Percentiles rank a stretch among this genome's conserved stretches.
phyloP scores from a whole-genome alignment of 2,329 filamentous ascomycete species.

The Colletotrichum higginsianum region DNA sequence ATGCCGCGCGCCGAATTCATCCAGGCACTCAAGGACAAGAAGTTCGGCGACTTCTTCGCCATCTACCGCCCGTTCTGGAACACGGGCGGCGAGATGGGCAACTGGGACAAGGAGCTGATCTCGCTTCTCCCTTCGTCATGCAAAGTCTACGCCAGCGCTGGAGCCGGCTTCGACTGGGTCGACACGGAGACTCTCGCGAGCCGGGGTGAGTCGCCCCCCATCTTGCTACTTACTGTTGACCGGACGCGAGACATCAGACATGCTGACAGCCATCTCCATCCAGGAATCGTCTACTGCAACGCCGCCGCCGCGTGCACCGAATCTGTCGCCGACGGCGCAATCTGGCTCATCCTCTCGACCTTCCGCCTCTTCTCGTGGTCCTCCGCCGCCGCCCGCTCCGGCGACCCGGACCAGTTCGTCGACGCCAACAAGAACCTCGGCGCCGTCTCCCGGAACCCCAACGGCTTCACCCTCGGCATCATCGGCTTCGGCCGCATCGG shows the following conservation, averaged over 20 bases:
- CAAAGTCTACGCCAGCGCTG: conserved; percentile 38
- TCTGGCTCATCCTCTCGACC: conserved; percentile 38
- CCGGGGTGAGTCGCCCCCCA: conserved; percentile 17
- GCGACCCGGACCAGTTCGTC: conserved; percentile 39
- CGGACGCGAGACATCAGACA: too few relatives aligned
- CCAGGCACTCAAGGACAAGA: conserved; percentile 34
- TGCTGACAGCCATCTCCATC: neutral
- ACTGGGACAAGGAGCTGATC: conserved; percentile 39
- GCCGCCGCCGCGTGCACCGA: conserved; percentile 37
- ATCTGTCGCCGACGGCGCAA: conserved; percentile 41
- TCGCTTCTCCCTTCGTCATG: conserved; percentile 38
- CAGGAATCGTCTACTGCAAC: conserved; percentile 38
- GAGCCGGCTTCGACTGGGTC: conserved; percentile 39
- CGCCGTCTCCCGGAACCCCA: conserved; percentile 35
- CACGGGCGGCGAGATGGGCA: conserved; percentile 41
- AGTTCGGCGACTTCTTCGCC: conserved; percentile 40
- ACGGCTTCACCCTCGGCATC: conserved; percentile 60
- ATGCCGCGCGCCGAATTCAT: conserved; percentile 40
- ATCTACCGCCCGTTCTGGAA: conserved; percentile 42
- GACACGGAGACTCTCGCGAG: conserved; percentile 37
- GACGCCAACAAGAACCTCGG: conserved; percentile 40
- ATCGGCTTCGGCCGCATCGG: conserved; percentile 75
- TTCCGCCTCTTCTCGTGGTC: conserved; percentile 42
- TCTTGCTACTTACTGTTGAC: too few relatives aligned
- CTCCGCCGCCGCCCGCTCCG: conserved; percentile 33